Base-by-base conservation (phyloP, 805 yeast genomes). In the Ogataea methanolica region DNA sequence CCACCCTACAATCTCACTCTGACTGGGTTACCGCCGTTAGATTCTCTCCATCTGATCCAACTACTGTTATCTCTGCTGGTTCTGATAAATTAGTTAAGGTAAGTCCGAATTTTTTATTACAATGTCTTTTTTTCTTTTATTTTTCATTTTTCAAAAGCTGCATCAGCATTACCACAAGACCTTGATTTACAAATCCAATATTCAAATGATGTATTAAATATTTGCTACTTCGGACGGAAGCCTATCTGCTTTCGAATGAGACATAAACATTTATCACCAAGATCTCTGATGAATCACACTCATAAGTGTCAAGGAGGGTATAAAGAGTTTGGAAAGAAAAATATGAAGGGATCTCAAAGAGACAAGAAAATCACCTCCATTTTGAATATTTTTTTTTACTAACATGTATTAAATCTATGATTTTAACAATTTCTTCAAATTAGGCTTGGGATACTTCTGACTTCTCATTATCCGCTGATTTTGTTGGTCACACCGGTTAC, bases 1-100 rank as follows among this genome's bases (percentile, higher is more conserved):
- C 85, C 78, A 88, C 96, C 68, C 83, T 91, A 77, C 75, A 82
- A 69, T 94, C 96, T 67, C 99, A 94, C 95, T 71, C 82, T 73
- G 99, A 94, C 88, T 94, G 99, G 99, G 97, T 92, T 68, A 88
- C 97, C 58, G 81, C 95, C 65, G 98, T 91, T 68, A 88, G 96
- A 82, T 89, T 92, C 84, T 88, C 96, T 65, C 98, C 97, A 76
- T 73, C 72, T 57, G 81, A 82, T 61, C 70, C 79, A 57, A 74
- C 83, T 58, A 73, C 88, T 67, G 85, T 89, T 68, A 85, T 92
- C 78, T 92, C 99, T 64, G 97, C 97, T 69, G 96, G 97, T 72
- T 89, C 96, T 92, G 99, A 94, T 76, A 94, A 92, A 80, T 78
- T 91, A 66, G 96, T 95, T 68, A 94, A 94, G 91, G 99, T 92